Evolutionary conservation across 129 eudicot genomes (phyloP).

Genomic region (Artemisia argyi): DNA sequence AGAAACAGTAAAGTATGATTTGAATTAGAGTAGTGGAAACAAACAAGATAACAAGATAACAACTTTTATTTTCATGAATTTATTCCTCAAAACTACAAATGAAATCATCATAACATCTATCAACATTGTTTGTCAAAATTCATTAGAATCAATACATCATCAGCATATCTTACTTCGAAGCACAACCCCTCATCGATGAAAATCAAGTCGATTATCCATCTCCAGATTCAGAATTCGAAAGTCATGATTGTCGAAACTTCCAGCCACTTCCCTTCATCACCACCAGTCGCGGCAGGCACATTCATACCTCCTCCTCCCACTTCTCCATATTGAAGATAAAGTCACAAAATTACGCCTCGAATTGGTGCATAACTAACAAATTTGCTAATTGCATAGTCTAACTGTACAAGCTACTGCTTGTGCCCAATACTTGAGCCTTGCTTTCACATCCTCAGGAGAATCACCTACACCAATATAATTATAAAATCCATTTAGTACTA

Average conservation of each 20-base stretch:
- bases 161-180: background rate
- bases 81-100: conserved; percentile 29
- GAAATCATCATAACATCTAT: conserved; percentile 34
- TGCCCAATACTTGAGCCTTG: conserved; percentile 84
- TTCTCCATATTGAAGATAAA: conserved; percentile 13
- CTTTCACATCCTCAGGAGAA: conserved; percentile 83
- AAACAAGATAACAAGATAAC: no score
- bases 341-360: conserved; percentile 14
- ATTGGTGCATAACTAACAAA: conserved; percentile 5
- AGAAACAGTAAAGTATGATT: no score
- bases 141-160: conserved; percentile 25
- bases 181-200: conserved; percentile 38
- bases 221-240: conserved; percentile 40
- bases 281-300: background rate
- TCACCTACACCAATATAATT: conserved; percentile 58
- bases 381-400: conserved; percentile 56
- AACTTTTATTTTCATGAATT: conserved; percentile 6
- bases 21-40: no score
- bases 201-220: conserved; percentile 31
- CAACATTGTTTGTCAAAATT: conserved; percentile 32
- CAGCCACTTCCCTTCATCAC: conserved; percentile 4
- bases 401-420: conserved; percentile 83
- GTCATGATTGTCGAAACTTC: background rate
- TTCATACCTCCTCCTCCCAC: conserved; percentile 20
- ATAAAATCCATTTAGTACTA: background rate